Evolutionary conservation across 345 rosid species (phyloP), one percentile per base, ranked within the genome.

Genomic region (Citrus australasica): DNA sequence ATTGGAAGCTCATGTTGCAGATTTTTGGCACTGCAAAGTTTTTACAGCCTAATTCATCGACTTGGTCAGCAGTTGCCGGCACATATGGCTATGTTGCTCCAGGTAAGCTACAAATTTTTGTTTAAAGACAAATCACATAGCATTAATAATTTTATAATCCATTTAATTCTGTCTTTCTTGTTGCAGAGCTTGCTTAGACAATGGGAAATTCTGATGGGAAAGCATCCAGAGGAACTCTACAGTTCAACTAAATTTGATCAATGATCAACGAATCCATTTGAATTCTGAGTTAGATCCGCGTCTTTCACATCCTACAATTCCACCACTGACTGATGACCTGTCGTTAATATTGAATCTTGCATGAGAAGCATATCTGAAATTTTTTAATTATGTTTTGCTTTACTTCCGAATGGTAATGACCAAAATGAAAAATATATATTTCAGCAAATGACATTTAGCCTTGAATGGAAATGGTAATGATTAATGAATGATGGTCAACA

Each of bases 1-100:
- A 30, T 61, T 53, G 42, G 82, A 73, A 53, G 73, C 82, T 62
- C 82, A 63, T 37, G 76, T 79, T 53, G 25, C 67, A 17, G 78
- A 79, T 55, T 71, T 71, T 71, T 21, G 75, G 75, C 75, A 71
- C 46, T 32, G 63, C 75, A 28, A 71, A 56, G 30, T 55, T 71
- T 55, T 17, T 71, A 33, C 22, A 55, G 10, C 64, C 30, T 4
- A 46, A 71, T 71, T 71, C 75, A 9, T 71, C 75, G 3, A 71
- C 56, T 21, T 71, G 75, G 63, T 55, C 75, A 37, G 9, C 40
- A 37, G 40, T 37, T 7, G 9, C 40, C 8, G 75, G 75, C 75
- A 55, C 75, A 8, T 55, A 55, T 32, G 75, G 63, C 28, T 55
- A 30, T 11, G 42, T 71, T 30, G 75, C 75, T 71, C 63, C 63